Base-by-base conservation (phyloP, 108 stramenopile genomes). In the Nitzschia sp. region DNA sequence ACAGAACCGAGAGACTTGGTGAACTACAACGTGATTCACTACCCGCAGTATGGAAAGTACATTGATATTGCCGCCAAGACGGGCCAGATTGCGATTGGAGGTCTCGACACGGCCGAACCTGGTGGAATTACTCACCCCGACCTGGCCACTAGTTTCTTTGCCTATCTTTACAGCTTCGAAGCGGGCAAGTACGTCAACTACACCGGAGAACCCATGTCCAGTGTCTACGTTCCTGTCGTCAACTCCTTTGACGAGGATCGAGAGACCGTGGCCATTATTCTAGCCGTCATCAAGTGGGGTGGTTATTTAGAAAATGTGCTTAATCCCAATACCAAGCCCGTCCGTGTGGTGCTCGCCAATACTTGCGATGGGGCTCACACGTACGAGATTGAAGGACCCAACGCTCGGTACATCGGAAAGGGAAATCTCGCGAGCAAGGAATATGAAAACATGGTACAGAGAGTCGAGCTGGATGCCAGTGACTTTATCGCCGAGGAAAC, bases 391-490 rank as follows among this genome's bases (percentile, higher is more conserved):
- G 50, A 54, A 21, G 83, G 80, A 2, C 53, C 57, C 25, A 32
- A 45, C 0, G 84, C 69, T 15, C 53, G 31, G 0, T 63, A 77
- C 16, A 15, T 80, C 52, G 85, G 85, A 1, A 53, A 72, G 23
- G 85, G 82, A n/a, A 78, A 82, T 55, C 32, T 58, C 23, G 78
- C 79, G 33, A 74, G 79, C 58, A 15, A 57, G 31, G 77, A 73
- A 9, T 85, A 65, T 46, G 64, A 71, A 28, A 45, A 61, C 29
- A 26, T 53, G 11, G 58, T 27, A 3, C 60, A 27, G 25, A 36
- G 3, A 41, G 21, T 27, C 6, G 30, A 62, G 6, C 33, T 41
- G 36, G 44, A 41, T 25, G 21, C 16, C 48, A 21, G 19, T 5
- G 58, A 71, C 34, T 61, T 44, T 44, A 16, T 62, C 1, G 58